Evolutionary conservation across 202 grass and related monocot genomes (phyloP), one percentile per base, ranked within the genome.

Genomic region (Carex arenaria): DNA sequence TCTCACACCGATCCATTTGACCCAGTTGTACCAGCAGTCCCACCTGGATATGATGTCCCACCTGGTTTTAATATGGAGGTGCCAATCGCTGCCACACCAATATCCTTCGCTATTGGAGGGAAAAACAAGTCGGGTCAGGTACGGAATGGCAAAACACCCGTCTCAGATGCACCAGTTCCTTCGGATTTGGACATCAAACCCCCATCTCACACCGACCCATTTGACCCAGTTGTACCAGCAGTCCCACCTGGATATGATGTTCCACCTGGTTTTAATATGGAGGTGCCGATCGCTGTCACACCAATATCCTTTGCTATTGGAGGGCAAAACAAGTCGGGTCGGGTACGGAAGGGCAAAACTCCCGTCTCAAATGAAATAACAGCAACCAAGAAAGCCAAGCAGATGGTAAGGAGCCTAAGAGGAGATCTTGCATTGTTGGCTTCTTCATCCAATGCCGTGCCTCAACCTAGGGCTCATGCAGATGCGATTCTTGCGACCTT

Each of bases 401-500:
- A 61, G 32, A n/a, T 52, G 78, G 78, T 59, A 84, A 92, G 87
- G 22, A 17, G 13, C 14, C 49, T 55, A 55, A 75, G 72, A 26
- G 14, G 72, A 55, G 72, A 75, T 30, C 47, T 55, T 75, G 23
- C 5, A 18, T 55, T 55, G 47, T 17, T 75, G 72, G 49, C 49
- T 75, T 54, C 49, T 55, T 75, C 72, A 31, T 32, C 72, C 2
- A 31, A 75, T 54, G 5, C 49, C 14, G 14, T 10, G 72, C 31
- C 23, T 75, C 49, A 55, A 75, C 23, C 47, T 75, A 52, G 72
- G 13, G 49, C 49, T 75, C 72, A 45, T 18, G 72, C 5, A 10
- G 72, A 75, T 49, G 72, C 72, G 1, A 75, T 83, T 10, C 84
- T 92, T 57, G 61, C 70, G 40, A 85, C 86, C 38, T 97, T 90